These are phyloP conservation scores for Penicillium malachiteum DNA, from an alignment of 495 filamentous ascomycete genomes.

Conservation along the genomic window DNA sequence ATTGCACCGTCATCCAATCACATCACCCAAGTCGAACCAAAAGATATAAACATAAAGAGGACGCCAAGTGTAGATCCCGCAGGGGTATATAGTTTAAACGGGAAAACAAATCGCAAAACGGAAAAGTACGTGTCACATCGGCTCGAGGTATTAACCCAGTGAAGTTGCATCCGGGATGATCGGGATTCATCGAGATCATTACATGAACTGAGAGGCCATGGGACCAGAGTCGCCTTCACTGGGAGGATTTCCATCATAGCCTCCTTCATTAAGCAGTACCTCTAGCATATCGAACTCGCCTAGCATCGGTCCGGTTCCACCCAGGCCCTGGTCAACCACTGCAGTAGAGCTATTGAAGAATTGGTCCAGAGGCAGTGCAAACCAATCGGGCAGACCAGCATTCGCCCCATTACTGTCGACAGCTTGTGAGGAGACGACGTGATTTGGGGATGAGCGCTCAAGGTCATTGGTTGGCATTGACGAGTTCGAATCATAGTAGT, in stretches of 20 bases:
- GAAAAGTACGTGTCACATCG: conserved; percentile 10
- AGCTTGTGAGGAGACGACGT: conserved; percentile 31
- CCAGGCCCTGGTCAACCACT: conserved; percentile 49
- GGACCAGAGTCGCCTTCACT: conserved; percentile 27
- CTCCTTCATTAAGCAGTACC: conserved; percentile 43
- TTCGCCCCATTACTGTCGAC: conserved; percentile 29
- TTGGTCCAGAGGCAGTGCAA: conserved; percentile 48
- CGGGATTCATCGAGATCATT: conserved; percentile 1
- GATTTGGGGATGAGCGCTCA: conserved; percentile 27
- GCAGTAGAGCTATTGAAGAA: conserved; percentile 51
- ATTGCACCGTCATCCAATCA: conserved; percentile 14
- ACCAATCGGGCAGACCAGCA: conserved; percentile 43
- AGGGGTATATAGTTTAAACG: conserved; percentile 26
- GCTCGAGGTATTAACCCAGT: background rate
- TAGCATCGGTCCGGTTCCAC: conserved; percentile 48
- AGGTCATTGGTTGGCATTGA: conserved; percentile 31
- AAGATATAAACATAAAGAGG: conserved; percentile 3
- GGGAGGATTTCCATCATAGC: conserved; percentile 36
- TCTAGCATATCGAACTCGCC: conserved; percentile 51
- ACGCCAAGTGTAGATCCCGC: conserved; percentile 15
- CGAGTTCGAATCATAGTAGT: conserved; percentile 45
- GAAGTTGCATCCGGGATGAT: background rate
- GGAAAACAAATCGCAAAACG: conserved; percentile 8
- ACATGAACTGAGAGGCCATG: conserved; percentile 22
- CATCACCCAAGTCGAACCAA: background rate